These are phyloP conservation scores for Teratosphaeria zuluensis DNA, from an alignment of 2,329 filamentous ascomycete genomes.

Conservation along the genomic window DNA sequence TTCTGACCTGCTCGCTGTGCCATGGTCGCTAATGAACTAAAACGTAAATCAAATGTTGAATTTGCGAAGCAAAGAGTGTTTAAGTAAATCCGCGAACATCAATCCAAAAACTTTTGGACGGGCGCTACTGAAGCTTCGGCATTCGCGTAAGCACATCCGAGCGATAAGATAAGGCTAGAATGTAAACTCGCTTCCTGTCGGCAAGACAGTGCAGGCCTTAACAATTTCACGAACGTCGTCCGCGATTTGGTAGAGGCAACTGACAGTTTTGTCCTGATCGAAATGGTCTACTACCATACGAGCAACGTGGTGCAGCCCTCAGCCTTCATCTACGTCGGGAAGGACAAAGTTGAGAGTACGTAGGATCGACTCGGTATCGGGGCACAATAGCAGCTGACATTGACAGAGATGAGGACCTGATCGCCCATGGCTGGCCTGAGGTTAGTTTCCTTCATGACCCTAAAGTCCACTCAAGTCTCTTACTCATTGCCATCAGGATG, in stretches of 20 bases:
- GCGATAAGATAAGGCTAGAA: background rate
- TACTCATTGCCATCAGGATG: conserved; percentile 42
- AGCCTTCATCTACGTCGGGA: conserved; percentile 90
- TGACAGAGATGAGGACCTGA: conserved; percentile 79
- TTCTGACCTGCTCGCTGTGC: conserved; percentile 30
- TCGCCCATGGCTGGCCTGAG: conserved; percentile 86
- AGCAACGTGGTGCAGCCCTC: conserved; percentile 73
- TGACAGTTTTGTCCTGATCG: background rate
- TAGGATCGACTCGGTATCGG: background rate
- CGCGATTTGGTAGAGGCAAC: no score
- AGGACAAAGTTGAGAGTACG: conserved; percentile 98
- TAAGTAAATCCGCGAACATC: background rate
- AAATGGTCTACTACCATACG: conserved; percentile 96
- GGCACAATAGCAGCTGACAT: conserved; percentile 19
- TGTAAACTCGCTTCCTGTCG: no score
- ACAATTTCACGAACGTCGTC: no score
- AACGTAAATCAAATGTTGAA: no score
- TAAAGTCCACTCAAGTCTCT: background rate
- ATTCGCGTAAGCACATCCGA: background rate
- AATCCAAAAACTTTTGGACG: no score
- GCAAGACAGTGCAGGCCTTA: no score
- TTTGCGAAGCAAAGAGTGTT: background rate
- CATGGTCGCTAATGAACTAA: background rate
- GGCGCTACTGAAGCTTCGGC: background rate
- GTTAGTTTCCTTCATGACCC: background rate